Conservation (phyloP, 768 basidiomycete genomes). For the Tulasnella sp. region DNA sequence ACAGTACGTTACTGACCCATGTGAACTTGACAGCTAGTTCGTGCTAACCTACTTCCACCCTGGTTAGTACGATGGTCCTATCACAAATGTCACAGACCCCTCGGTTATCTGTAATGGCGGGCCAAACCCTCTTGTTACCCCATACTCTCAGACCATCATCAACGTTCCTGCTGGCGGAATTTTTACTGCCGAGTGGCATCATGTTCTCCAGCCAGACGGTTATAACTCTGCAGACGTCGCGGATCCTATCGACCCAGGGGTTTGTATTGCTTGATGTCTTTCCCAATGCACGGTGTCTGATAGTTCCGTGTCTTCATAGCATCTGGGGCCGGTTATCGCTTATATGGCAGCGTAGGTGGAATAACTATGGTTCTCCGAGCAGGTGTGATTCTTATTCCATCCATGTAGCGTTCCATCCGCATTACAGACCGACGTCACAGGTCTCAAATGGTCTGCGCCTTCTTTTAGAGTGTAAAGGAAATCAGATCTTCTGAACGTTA, state of each 20-base stretch:
- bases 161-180: slow-evolving; percentile 41
- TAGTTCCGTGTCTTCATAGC: slow-evolving; percentile 20
- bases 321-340: slow-evolving; percentile 42
- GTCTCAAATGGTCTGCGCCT: slow-evolving; percentile 23
- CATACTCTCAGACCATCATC: slow-evolving; percentile 30
- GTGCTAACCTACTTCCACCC: slow-evolving; percentile 4
- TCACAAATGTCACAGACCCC: slow-evolving; percentile 45
- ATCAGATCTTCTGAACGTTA: too few relatives aligned
- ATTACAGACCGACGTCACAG: slow-evolving; percentile 35
- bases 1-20: not conserved
- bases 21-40: not conserved
- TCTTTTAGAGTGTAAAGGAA: too few relatives aligned
- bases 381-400: not conserved
- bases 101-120: slow-evolving; percentile 50
- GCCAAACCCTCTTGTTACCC: slow-evolving; percentile 36
- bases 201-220: slow-evolving; percentile 37
- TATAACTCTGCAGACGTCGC: slow-evolving; percentile 31
- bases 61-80: slow-evolving; percentile 31
- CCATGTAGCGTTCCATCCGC: slow-evolving; percentile 31
- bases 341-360: slow-evolving; percentile 34
- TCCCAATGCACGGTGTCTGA: not conserved
- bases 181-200: slow-evolving; percentile 45
- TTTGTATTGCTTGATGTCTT: not conserved
- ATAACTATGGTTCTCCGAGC: not conserved
- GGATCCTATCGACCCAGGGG: slow-evolving; percentile 32